phyloP scores from a whole-genome alignment of 352 stramenopile species.

The Bremia lactucae region DNA sequence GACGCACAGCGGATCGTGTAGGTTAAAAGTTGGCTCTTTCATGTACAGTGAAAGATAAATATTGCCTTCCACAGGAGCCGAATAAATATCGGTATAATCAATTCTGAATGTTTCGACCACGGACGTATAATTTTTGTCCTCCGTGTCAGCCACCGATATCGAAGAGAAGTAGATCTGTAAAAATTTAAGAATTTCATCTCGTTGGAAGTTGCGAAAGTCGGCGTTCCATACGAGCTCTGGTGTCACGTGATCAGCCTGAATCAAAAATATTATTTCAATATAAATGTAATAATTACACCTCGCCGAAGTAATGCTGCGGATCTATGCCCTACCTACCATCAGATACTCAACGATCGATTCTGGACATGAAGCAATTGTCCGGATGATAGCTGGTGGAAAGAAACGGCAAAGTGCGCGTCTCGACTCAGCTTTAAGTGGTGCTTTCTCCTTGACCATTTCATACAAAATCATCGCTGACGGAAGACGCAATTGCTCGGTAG shows the following conservation, averaged over 20 bases:
- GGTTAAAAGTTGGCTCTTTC: slow-evolving; percentile 86
- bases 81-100: slow-evolving; percentile 65
- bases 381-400: slow-evolving; percentile 53
- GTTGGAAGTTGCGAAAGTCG: slow-evolving; percentile 76
- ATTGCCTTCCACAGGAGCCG: slow-evolving; percentile 65
- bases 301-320: not conserved
- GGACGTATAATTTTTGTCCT: slow-evolving; percentile 26
- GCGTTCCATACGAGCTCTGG: slow-evolving; percentile 92
- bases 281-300: not conserved
- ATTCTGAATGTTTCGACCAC: slow-evolving; percentile 52
- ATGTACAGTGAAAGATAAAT: slow-evolving; percentile 90
- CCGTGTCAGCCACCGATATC: slow-evolving; percentile 32
- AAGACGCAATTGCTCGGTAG: slow-evolving; percentile 41
- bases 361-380: slow-evolving; percentile 41
- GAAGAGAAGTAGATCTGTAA: slow-evolving; percentile 71
- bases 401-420: slow-evolving; percentile 49
- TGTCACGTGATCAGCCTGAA: slow-evolving; percentile 84
- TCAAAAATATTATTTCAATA: not conserved
- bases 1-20: slow-evolving; percentile 83
- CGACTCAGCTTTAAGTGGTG: slow-evolving; percentile 38
- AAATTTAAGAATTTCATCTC: slow-evolving; percentile 54
- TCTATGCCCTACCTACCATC: slow-evolving; percentile 31
- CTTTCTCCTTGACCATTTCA: slow-evolving; percentile 41
- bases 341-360: slow-evolving; percentile 48
- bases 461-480: slow-evolving; percentile 52